Evolutionary conservation across 352 stramenopile species (phyloP).

Genomic region (Phytophthora idaei): DNA sequence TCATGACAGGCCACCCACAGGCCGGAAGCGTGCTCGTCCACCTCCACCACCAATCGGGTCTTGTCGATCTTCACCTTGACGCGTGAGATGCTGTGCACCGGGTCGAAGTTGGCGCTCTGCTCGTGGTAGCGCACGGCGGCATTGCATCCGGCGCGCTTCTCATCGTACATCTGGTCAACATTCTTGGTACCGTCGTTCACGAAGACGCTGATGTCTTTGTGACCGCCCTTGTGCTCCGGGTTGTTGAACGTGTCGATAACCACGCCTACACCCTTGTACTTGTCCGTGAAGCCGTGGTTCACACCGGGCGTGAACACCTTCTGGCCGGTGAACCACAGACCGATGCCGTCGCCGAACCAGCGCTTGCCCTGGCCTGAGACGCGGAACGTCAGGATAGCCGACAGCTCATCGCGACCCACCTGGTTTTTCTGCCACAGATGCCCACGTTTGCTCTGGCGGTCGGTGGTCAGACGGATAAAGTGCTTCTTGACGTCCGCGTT

Average conservation of each 20-base stretch:
- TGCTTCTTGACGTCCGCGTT: constrained; percentile 83
- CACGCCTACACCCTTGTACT: constrained; percentile 77
- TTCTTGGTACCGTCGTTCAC: constrained; percentile 82
- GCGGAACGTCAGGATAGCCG: constrained; percentile 78
- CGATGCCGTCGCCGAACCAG: constrained; percentile 88
- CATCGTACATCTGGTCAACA: constrained; percentile 68
- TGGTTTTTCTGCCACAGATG: constrained; percentile 77
- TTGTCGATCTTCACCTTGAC: constrained; percentile 80
- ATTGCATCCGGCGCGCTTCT: constrained; percentile 75
- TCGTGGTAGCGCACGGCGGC: constrained; percentile 81
- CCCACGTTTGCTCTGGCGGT: constrained; percentile 85
- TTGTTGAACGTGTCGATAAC: constrained; percentile 90
- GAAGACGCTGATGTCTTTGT: constrained; percentile 87
- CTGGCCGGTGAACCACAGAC: constrained; percentile 80
- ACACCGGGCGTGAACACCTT: constrained; percentile 56
- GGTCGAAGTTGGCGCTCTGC: constrained; percentile 76
- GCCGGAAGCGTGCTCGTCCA: constrained; percentile 63
- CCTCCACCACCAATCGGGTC: constrained; percentile 62
- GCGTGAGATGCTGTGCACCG: constrained; percentile 81
- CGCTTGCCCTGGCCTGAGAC: constrained; percentile 81
- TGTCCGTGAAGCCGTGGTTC: constrained; percentile 82
- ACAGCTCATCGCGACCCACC: constrained; percentile 61
- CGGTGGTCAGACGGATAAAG: constrained; percentile 88
- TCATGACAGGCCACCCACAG: constrained; percentile 74
- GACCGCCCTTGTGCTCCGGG: constrained; percentile 77